Evolutionary conservation across 495 filamentous ascomycete species (phyloP), one percentile per base, ranked within the genome.

Genomic region (Rhizodiscina lignyota): DNA sequence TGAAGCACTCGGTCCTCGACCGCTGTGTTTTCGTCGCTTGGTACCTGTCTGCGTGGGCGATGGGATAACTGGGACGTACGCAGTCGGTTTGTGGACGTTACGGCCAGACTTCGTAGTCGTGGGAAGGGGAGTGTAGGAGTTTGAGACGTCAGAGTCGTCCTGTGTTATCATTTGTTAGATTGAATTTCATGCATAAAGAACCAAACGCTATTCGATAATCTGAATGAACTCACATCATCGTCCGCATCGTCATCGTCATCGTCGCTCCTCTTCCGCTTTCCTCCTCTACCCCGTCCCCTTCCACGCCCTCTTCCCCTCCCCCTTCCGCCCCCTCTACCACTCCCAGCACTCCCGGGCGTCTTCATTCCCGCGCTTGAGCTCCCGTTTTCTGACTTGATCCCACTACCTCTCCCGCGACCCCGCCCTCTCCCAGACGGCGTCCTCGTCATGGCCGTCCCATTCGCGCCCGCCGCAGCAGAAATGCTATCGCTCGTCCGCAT

Each of bases 41-140:
- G 10, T 12, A 19, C 6, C n/a, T n/a, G n/a, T n/a, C n/a, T n/a
- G n/a, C n/a, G 21, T 27, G 18, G 51, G 61, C 35, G 55, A 47
- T 17, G 59, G 65, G 39, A 53, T 57, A 5, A 63, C 66, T 8
- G 74, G 83, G 46, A 68, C 71, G 58, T 74, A 91, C 54, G 63
- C 68, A 4, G 68, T 56, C 3, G 84, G 83, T 39, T 79, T 82
- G 43, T 74, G 71, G 5, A 92, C 71, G 30, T 79, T 73, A 29
- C 85, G 74, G 20, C 85, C 85, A 11, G 83, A 92, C 44, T 84
- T 83, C 4, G 84, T 91, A 47, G 68, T 75, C 13, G 71, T 79
- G 2, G 68, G 67, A 8, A 65, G 49, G 11, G 68, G 64, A 12
- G 66, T 63, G 28, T 70, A 59, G 24, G 63, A 56, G 10, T 61